Conservation (phyloP, 306 rosid genomes). For the Lotus japonicus region DNA sequence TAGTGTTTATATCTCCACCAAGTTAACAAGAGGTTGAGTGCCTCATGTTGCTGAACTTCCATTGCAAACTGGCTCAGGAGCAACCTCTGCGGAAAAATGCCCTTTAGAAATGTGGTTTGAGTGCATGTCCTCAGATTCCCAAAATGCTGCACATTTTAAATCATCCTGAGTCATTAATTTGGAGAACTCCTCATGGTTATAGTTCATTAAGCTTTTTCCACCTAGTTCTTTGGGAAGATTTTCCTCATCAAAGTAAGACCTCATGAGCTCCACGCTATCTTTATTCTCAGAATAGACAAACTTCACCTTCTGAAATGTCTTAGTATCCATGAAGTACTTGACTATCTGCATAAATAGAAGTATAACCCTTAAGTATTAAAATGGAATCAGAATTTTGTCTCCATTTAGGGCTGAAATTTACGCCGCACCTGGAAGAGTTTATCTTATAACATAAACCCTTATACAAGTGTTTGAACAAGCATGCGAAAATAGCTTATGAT, state of each 20-base stretch:
- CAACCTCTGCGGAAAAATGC: constrained; percentile 44
- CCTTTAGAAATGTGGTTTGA: constrained; percentile 31
- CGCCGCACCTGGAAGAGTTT: too few species aligned
- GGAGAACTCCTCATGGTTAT: constrained; percentile 71
- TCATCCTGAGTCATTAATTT: constrained; percentile 71
- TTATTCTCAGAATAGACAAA: constrained; percentile 73
- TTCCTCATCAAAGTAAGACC: constrained; percentile 68
- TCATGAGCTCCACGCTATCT: constrained; percentile 84
- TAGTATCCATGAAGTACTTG: constrained; percentile 77
- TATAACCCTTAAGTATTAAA: not conserved
- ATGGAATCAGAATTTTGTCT: not conserved
- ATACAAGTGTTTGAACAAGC: too few species aligned
- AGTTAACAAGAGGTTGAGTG: not conserved
- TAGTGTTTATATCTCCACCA: constrained; percentile 1
- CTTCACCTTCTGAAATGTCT: constrained; percentile 84
- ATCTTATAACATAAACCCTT: too few species aligned
- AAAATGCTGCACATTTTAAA: constrained; percentile 50
- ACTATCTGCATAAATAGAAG: constrained; percentile 51
- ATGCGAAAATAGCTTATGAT: too few species aligned
- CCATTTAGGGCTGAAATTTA: not conserved
- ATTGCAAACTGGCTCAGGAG: constrained; percentile 26
- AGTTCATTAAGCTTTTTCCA: constrained; percentile 60
- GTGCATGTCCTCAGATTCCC: constrained; percentile 46
- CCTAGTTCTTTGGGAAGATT: constrained; percentile 80
- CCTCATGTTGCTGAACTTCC: constrained; percentile 5